These are phyloP conservation scores for Pythium volutum DNA, from an alignment of 352 stramenopile species.

Conservation along the genomic window DNA sequence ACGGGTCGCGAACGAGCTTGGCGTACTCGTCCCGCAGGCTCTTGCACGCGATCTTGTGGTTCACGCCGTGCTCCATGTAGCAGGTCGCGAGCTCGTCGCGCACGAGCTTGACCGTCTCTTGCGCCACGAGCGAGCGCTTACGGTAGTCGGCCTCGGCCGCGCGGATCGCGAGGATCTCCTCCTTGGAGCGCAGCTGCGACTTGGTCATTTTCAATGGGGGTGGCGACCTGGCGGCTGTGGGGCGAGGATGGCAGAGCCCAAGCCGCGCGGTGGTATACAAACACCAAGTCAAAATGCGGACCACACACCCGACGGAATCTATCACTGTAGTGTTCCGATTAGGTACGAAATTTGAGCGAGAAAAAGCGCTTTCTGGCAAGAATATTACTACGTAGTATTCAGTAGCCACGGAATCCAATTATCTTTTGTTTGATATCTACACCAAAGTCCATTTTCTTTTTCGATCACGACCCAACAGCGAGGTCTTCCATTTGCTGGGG, in stretches of 20 bases:
- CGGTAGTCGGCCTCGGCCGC: constrained; percentile 72
- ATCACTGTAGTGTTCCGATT: background rate
- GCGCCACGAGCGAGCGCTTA: constrained; percentile 67
- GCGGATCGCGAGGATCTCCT: constrained; percentile 80
- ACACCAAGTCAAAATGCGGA: constrained; percentile 9
- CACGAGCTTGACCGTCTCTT: constrained; percentile 83
- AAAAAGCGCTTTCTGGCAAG: constrained; percentile 1
- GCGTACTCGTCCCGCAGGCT: constrained; percentile 78
- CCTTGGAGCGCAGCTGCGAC: constrained; percentile 75
- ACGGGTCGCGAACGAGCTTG: constrained; percentile 77
- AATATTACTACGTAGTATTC: background rate
- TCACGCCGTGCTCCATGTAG: constrained; percentile 88
- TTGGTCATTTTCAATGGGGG: constrained; percentile 38
- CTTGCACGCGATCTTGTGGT: constrained; percentile 88
- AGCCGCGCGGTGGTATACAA: too few relatives aligned
- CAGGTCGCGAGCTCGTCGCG: constrained; percentile 82
- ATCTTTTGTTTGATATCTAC: background rate
- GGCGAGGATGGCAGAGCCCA: too few relatives aligned
- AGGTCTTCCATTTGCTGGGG: background rate
- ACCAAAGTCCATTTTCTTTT: too few relatives aligned
- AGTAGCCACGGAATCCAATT: background rate
- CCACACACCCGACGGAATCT: constrained; percentile 6
- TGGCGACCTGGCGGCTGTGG: background rate
- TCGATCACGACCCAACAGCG: too few relatives aligned
- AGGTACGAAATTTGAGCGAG: constrained; percentile 9